Base-by-base conservation (phyloP, 1,139 yeast species). In the Kodamaea anthophila region DNA sequence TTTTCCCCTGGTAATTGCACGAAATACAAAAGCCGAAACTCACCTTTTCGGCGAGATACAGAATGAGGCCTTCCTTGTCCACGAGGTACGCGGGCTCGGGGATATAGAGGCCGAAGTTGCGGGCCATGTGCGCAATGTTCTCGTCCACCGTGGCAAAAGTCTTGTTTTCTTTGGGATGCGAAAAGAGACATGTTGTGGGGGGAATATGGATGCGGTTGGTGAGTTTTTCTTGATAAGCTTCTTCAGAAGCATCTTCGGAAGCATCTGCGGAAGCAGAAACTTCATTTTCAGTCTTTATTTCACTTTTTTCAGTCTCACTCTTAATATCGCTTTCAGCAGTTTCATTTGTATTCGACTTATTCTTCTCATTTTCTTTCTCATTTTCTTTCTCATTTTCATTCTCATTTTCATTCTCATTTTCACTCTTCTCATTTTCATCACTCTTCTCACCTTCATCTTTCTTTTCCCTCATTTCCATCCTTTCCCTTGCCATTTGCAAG, bases 1-100 rank as follows among this genome's bases (percentile, higher is more conserved):
- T 75, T 42, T 74, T 72, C 5, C 97, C 97, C 54, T 85, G 87
- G 53, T 80, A 93, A 29, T 66, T 65, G 55, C 99, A 91, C 30
- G 78, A 73, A 30, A 91, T 58, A 55, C 99, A 91, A 44, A 83
- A 75, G 25, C 96, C 96, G 28, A 81, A 69, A 9, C 94, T 86
- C 37, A 91, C 75, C 47, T 83, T 81, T 43, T 87, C 94, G 15
- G 83, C 86, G 36, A 93, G 58, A 46, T 85, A 86, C 5, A 63
- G 58, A 23, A 93, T 55, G 31, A 91, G 64, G 0, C 97, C 98
- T 24, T 63, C 68, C 32, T 74, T 58, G 51, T 91, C 85, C 0
- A 61, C 64, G 32, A 91, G 64, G 48, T 74, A 91, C 15, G 71
- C 70, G 35, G 67, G 63, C 53, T 91, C 97, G 0, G 98, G 98